phyloP scores from a whole-genome alignment of 1,284 basidiomycete species.

The Melanopsichium pennsylvanicum region DNA sequence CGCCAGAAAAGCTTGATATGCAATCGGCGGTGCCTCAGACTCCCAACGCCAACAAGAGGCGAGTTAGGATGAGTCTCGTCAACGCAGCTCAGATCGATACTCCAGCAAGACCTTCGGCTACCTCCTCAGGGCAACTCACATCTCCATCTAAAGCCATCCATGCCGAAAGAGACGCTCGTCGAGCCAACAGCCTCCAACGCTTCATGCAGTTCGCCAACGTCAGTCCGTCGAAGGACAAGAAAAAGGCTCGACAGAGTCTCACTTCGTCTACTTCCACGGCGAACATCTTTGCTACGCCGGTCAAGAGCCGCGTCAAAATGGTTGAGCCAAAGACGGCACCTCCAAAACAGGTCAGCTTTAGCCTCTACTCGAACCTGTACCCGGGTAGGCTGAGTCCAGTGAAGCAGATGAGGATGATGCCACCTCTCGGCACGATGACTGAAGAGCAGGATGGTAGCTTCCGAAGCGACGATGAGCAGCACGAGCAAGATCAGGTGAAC shows the following conservation, averaged over 20 bases:
- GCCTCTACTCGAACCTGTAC: slow-evolving; percentile 21
- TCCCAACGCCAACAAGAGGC: slow-evolving; percentile 9
- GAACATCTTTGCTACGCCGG: slow-evolving; percentile 30
- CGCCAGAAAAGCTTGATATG: slow-evolving; percentile 13
- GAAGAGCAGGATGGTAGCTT: slow-evolving; percentile 40
- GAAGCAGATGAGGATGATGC: slow-evolving; percentile 45
- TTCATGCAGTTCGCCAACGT: slow-evolving; percentile 42
- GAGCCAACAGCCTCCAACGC: slow-evolving; percentile 23
- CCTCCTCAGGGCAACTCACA: slow-evolving; percentile 1
- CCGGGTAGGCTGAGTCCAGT: slow-evolving; percentile 34
- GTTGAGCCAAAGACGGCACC: slow-evolving; percentile 38
- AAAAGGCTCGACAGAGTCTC: slow-evolving; percentile 27
- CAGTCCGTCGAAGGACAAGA: slow-evolving; percentile 19
- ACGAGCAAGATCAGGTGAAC: neutral
- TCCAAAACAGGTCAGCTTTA: slow-evolving; percentile 45
- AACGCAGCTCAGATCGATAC: slow-evolving; percentile 44
- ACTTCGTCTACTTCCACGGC: slow-evolving; percentile 10
- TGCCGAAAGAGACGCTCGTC: slow-evolving; percentile 25
- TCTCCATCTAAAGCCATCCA: slow-evolving; percentile 10
- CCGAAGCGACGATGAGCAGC: slow-evolving; percentile 16
- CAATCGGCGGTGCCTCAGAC: slow-evolving; percentile 11
- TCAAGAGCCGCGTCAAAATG: slow-evolving; percentile 10
- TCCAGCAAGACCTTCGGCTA: slow-evolving; percentile 19
- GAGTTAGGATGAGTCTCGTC: slow-evolving; percentile 45
- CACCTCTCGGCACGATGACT: slow-evolving; percentile 40